Percentiles rank a stretch among this genome's conserved stretches.
Evolutionary conservation across 495 filamentous ascomycete species (phyloP).

Genomic region (Acidiella bohemica): DNA sequence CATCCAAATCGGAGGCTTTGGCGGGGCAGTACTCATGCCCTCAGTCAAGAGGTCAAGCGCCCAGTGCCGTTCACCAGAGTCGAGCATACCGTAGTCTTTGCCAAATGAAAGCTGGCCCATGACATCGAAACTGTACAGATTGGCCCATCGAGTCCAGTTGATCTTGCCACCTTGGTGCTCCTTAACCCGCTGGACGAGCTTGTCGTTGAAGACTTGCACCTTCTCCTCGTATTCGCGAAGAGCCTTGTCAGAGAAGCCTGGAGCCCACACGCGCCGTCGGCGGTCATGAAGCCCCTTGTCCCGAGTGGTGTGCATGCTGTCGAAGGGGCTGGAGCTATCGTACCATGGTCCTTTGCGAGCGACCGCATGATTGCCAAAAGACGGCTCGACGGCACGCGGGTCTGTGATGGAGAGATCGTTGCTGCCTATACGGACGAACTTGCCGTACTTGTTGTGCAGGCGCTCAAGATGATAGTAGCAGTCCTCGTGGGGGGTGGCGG

Average conservation of each 20-base stretch:
- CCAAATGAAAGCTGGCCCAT: slow-evolving; percentile 30
- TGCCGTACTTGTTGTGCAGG: slow-evolving; percentile 17
- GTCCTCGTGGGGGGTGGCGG: background rate
- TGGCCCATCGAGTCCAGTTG: slow-evolving; percentile 29
- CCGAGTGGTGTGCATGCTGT: slow-evolving; percentile 30
- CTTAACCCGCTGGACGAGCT: slow-evolving; percentile 24
- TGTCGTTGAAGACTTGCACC: slow-evolving; percentile 20
- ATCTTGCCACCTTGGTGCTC: slow-evolving; percentile 17
- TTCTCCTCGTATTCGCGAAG: slow-evolving; percentile 30
- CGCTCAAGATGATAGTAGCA: slow-evolving; percentile 7
- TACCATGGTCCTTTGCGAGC: slow-evolving; percentile 35
- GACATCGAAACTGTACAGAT: slow-evolving; percentile 29
- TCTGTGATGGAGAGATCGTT: slow-evolving; percentile 28
- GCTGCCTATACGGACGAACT: slow-evolving; percentile 18
- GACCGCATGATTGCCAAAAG: slow-evolving; percentile 27
- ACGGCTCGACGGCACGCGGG: slow-evolving; percentile 25
- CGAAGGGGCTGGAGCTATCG: slow-evolving; percentile 22
- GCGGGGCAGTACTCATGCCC: slow-evolving; percentile 16
- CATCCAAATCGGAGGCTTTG: slow-evolving; percentile 14
- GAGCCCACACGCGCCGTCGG: slow-evolving; percentile 32
- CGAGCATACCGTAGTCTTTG: slow-evolving; percentile 26
- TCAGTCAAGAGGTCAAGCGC: slow-evolving; percentile 16
- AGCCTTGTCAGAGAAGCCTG: slow-evolving; percentile 21
- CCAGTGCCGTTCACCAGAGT: slow-evolving; percentile 18
- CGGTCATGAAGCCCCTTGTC: slow-evolving; percentile 28